Base-by-base conservation (phyloP, 2,329 filamentous ascomycete species). In the Venturiaceae sp. region DNA sequence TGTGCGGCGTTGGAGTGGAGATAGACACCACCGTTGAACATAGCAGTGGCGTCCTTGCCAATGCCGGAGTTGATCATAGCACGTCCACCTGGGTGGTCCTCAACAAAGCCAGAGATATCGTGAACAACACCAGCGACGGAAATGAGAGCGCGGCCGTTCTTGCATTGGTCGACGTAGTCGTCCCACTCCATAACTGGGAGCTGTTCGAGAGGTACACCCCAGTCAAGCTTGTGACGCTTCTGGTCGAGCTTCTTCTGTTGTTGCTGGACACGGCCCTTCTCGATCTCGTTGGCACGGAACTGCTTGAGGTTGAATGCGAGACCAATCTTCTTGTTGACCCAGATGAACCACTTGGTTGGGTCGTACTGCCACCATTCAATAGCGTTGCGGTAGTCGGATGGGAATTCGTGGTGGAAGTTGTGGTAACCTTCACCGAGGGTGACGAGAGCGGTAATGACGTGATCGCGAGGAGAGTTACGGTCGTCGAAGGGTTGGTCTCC, bases 401-500 rank as follows among this genome's bases (percentile, higher is more conserved):
- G 72, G 62, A 74, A 74, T 64, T 74, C 72, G 67, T 74, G 72
- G 66, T 74, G 72, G 67, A 74, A 74, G 68, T 74, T 74, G 68
- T 74, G 72, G 68, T 74, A 74, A 13, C 72, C 72, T 62, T 74
- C 72, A 41, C 72, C 72, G n/a, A 74, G 72, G 37, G 72, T 74
- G 59, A 74, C 70, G 21, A 74, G 63, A 23, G 72, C 72, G 47
- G 72, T 74, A 62, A 74, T 67, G 64, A 74, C 69, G 64, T 74
- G 72, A 57, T 74, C 72, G 61, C 72, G 68, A 32, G 72, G 72
- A 62, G 68, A 71, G 68, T 74, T 74, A 63, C 72, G 71, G 68
- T 74, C 72, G 61, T 74, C 72, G 60, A 74, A 74, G 34, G 72
- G 72, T 67, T 74, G 72, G 61, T 74, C 72, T 32, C 77, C 77